phyloP scores from a whole-genome alignment of 2,329 filamentous ascomycete genomes.

The Pseudopithomyces maydicus region DNA sequence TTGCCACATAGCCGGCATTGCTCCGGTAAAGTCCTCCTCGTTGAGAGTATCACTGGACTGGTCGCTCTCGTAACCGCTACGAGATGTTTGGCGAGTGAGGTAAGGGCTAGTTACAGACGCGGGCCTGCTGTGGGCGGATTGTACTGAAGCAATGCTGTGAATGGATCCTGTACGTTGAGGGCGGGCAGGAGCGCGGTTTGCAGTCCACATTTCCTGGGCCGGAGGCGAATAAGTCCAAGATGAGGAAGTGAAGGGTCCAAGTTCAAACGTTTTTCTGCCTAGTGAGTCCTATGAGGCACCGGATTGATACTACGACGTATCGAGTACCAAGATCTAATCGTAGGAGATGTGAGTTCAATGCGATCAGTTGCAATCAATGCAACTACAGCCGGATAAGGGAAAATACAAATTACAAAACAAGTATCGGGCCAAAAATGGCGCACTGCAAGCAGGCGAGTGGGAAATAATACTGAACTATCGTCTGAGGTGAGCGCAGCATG shows the following conservation, averaged over 20 bases:
- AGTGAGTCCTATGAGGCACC: not conserved
- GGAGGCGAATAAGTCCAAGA: constrained; percentile 4
- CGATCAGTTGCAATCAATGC: constrained; percentile 6
- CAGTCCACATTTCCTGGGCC: constrained; percentile 38
- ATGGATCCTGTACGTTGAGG: constrained; percentile 36
- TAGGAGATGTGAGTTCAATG: constrained; percentile 1
- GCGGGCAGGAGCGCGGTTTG: constrained; percentile 31
- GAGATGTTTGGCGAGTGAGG: constrained; percentile 21
- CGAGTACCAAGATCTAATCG: not conserved
- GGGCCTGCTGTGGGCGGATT: constrained; percentile 28
- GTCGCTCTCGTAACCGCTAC: constrained; percentile 38
- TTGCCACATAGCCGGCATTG: constrained; percentile 37
- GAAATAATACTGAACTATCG: constrained; percentile 13
- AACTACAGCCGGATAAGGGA: not conserved
- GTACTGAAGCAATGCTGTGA: constrained; percentile 37
- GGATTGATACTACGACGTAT: not conserved
- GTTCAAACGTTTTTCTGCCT: not conserved
- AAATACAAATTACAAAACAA: constrained; percentile 10
- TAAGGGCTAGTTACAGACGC: constrained; percentile 32
- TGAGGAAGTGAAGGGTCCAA: constrained; percentile 9
- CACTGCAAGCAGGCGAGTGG: constrained; percentile 1
- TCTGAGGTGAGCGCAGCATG: constrained; percentile 18
- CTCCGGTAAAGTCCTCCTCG: constrained; percentile 30
- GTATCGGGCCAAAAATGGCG: not conserved
- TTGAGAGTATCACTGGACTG: constrained; percentile 34